phyloP scores from a whole-genome alignment of 305 asterid species.

The Fraxinus albicans region DNA sequence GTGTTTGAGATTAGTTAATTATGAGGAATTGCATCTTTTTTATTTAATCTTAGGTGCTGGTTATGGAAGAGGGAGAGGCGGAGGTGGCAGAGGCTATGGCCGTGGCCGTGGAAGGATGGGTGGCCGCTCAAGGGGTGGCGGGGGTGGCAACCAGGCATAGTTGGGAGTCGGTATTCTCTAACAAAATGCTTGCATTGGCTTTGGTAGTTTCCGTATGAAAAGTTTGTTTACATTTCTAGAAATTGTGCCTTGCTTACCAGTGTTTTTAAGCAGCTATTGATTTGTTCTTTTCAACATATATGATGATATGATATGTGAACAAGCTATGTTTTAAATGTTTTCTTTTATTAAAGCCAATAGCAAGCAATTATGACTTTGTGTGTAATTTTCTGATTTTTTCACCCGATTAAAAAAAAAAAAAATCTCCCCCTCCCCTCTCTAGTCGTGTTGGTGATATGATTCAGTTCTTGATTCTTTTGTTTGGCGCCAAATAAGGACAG shows the following conservation, averaged over 20 bases:
- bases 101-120: conserved; percentile 67
- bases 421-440: neutral
- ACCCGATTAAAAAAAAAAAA: neutral
- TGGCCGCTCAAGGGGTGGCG: conserved; percentile 46
- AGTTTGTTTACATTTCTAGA: conserved; percentile 37
- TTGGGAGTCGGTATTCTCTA: conserved; percentile 30
- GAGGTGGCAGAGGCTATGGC: conserved; percentile 58
- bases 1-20: neutral
- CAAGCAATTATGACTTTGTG: conserved; percentile 25
- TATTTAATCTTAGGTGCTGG: conserved; percentile 33
- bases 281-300: conserved; percentile 23
- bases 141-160: conserved; percentile 51
- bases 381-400: too few relatives aligned
- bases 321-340: conserved; percentile 35
- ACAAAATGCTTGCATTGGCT: conserved; percentile 38
- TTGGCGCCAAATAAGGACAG: neutral
- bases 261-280: conserved; percentile 33
- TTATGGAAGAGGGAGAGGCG: conserved; percentile 72
- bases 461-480: neutral
- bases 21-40: neutral
- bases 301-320: conserved; percentile 24
- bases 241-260: conserved; percentile 34
- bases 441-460: neutral
- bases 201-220: conserved; percentile 34
- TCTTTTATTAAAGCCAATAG: conserved; percentile 36